Evolutionary conservation across 2,329 filamentous ascomycete genomes (phyloP).

Genomic region (Exophiala calicioides): DNA sequence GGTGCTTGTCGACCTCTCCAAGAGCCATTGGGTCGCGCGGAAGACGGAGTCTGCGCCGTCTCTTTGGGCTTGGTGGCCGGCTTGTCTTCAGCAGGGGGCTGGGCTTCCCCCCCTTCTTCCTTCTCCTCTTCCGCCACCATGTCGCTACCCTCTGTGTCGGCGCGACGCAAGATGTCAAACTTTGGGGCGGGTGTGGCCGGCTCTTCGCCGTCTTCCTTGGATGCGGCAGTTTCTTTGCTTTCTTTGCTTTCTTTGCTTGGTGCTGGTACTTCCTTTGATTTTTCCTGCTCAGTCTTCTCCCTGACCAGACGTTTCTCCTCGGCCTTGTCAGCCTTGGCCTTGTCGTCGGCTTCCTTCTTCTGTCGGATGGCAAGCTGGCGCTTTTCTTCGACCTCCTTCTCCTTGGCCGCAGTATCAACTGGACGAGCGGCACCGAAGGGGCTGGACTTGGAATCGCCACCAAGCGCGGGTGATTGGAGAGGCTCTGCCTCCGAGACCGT

Average conservation of each 20-base stretch:
- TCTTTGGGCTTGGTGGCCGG: constrained; percentile 59
- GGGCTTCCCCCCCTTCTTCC: constrained; percentile 46
- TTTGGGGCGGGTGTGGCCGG: constrained; percentile 41
- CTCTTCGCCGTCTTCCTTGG: constrained; percentile 29
- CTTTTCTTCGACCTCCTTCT: constrained; percentile 90
- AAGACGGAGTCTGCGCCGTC: constrained; percentile 48
- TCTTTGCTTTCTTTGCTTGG: constrained; percentile 38
- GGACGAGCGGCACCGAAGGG: constrained; percentile 92
- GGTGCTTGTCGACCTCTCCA: constrained; percentile 38
- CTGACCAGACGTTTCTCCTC: constrained; percentile 67
- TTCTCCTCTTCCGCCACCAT: constrained; percentile 53
- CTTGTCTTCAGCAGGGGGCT: constrained; percentile 45
- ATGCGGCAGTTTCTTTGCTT: constrained; percentile 30
- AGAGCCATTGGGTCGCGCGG: constrained; percentile 43
- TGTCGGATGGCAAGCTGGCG: constrained; percentile 70
- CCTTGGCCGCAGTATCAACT: constrained; percentile 87
- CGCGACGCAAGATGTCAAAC: constrained; percentile 58
- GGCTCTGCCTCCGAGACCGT: constrained; percentile 76
- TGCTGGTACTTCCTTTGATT: constrained; percentile 40
- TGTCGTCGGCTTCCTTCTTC: constrained; percentile 85
- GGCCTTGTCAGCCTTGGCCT: constrained; percentile 70
- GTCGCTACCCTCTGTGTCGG: constrained; percentile 49
- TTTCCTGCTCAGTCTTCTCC: constrained; percentile 61
- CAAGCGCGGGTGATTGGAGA: constrained; percentile 45
- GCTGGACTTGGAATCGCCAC: constrained; percentile 75